phyloP scores from a whole-genome alignment of 805 yeast genomes.

The Starmerella stigmatis region DNA sequence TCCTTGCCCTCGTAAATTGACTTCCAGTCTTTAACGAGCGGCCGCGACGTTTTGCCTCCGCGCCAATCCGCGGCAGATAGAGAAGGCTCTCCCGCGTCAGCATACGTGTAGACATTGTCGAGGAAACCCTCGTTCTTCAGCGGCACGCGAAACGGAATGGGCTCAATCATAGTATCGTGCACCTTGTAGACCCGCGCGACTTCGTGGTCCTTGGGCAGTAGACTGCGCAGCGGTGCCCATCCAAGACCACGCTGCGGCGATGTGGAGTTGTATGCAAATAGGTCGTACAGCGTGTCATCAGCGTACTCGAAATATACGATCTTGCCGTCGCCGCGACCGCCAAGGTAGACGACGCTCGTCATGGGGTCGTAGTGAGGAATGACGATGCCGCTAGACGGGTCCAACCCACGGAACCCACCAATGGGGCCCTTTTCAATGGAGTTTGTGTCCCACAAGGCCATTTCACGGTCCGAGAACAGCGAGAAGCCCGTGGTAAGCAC shows the following conservation, averaged over 20 bases:
- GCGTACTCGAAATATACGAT: constrained; percentile 87
- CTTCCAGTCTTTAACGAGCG: constrained; percentile 65
- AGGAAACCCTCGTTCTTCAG: constrained; percentile 89
- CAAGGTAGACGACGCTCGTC: constrained; percentile 70
- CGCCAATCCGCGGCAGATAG: constrained; percentile 70
- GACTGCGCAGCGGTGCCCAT: constrained; percentile 70
- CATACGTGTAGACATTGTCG: constrained; percentile 84
- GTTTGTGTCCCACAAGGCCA: constrained; percentile 84
- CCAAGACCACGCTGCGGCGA: constrained; percentile 97
- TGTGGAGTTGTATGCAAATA: constrained; percentile 80
- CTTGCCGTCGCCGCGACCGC: constrained; percentile 98
- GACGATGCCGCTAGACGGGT: constrained; percentile 84
- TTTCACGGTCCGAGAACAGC: constrained; percentile 82
- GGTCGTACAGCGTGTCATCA: constrained; percentile 66
- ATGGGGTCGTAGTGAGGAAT: constrained; percentile 84
- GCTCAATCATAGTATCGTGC: constrained; percentile 74
- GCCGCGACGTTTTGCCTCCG: constrained; percentile 67
- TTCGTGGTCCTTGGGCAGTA: constrained; percentile 74
- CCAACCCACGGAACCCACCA: constrained; percentile 78
- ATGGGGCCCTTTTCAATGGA: constrained; percentile 71
- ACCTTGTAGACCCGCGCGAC: constrained; percentile 73
- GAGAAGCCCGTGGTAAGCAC: constrained; percentile 92
- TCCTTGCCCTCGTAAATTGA: constrained; percentile 67
- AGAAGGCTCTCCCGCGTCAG: constrained; percentile 73
- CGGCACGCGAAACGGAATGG: constrained; percentile 86